phyloP scores from a whole-genome alignment of 345 rosid species.

The Raphanus raphanistrum region DNA sequence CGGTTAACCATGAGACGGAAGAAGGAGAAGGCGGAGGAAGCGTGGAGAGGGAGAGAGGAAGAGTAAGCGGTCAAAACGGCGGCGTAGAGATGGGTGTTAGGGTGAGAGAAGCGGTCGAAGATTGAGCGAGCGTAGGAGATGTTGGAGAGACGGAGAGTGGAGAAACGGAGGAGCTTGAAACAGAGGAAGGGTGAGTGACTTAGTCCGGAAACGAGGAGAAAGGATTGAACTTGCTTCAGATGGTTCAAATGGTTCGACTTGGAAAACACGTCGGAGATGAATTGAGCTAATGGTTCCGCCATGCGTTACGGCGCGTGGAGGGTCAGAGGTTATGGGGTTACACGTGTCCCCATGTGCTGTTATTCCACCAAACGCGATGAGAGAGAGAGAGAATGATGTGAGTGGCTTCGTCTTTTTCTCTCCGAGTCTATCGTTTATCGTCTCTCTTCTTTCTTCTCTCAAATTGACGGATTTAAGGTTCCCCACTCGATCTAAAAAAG shows the following conservation, averaged over 20 bases:
- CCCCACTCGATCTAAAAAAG: conserved; percentile 27
- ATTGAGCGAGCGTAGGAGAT: conserved; percentile 62
- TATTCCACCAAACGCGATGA: conserved; percentile 29
- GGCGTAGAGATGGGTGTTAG: conserved; percentile 64
- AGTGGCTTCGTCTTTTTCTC: conserved; percentile 44
- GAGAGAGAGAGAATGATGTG: conserved; percentile 11
- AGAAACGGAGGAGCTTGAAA: conserved; percentile 79
- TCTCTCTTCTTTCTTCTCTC: conserved; percentile 30
- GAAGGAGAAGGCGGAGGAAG: conserved; percentile 48
- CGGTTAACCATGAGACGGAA: conserved; percentile 60
- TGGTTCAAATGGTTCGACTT: conserved; percentile 58
- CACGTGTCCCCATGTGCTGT: conserved; percentile 44
- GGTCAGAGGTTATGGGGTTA: not conserved
- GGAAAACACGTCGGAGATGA: conserved; percentile 40
- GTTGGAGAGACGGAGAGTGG: conserved; percentile 55
- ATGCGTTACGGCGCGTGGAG: conserved; percentile 34
- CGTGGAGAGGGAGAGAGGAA: conserved; percentile 43
- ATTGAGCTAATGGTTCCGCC: conserved; percentile 25
- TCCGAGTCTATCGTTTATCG: conserved; percentile 32
- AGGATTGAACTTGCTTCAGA: conserved; percentile 73
- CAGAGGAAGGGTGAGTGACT: conserved; percentile 58
- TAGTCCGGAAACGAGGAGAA: conserved; percentile 56
- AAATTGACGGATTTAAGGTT: conserved; percentile 27
- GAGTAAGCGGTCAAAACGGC: conserved; percentile 80
- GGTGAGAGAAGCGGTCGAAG: conserved; percentile 53